Conservation (phyloP, 441 rosid species). For the Gossypium trilobum region DNA sequence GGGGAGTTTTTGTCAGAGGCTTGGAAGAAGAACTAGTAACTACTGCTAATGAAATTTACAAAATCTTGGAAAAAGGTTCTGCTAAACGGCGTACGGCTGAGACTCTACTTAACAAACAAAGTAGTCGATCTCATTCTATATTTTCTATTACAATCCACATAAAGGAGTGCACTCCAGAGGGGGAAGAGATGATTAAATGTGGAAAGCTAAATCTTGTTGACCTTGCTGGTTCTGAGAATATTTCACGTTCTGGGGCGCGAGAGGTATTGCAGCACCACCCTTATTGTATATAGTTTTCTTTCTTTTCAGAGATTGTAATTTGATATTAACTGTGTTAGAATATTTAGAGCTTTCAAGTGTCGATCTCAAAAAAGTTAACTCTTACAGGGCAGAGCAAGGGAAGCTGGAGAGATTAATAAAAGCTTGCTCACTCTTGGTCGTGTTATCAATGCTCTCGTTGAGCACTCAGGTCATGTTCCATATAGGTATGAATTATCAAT, state of each 20-base stretch:
- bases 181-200: conserved; percentile 93
- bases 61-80: conserved; percentile 94
- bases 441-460: conserved; percentile 89
- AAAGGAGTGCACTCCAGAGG: conserved; percentile 92
- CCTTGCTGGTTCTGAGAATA: conserved; percentile 98
- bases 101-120: conserved; percentile 97
- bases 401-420: conserved; percentile 97
- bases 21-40: conserved; percentile 94
- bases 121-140: conserved; percentile 97
- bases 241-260: conserved; percentile 94
- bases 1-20: conserved; percentile 90
- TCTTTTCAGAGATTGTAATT: conserved; percentile 16
- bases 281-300: not conserved
- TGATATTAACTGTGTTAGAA: not conserved
- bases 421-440: conserved; percentile 99
- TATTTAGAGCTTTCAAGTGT: not conserved
- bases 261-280: conserved; percentile 46
- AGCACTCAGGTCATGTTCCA: conserved; percentile 95
- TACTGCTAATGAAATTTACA: conserved; percentile 93
- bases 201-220: conserved; percentile 99
- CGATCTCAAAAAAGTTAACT: conserved; percentile 21
- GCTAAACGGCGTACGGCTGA: conserved; percentile 96
- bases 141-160: conserved; percentile 95
- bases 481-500: conserved; percentile 48
- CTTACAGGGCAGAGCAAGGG: conserved; percentile 96